Base-by-base conservation (phyloP, 2,329 filamentous ascomycete genomes). In the Rasamsonia emersonii region DNA sequence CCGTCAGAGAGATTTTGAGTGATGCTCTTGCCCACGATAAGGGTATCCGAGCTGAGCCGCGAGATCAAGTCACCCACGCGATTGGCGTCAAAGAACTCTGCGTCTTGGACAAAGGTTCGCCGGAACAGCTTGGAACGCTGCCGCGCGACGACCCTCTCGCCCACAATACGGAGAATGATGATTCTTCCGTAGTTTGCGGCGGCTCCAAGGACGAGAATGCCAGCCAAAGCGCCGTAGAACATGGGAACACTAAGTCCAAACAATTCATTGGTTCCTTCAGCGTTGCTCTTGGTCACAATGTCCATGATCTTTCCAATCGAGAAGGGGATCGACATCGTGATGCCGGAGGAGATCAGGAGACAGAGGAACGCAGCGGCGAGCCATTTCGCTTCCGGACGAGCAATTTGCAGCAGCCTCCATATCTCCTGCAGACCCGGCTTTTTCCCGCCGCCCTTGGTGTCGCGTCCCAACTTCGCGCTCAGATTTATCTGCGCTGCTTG, bases 71-170 rank as follows among this genome's bases (percentile, higher is more conserved):
- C 91, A 56, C 91, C 91, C 16, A 95, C 88, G 16, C 91, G 76
- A 62, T 98, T 98, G 23, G 91, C 91, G 55, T 98, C 91, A 53
- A 98, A 98, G 65, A 98, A 98, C 52, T 96, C 91, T 37, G 91
- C 91, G 58, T 98, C 91, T 58, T 98, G 91, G n/a, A 91, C 73
- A 47, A 93, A 93, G 0, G 91, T 98, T 42, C 82, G 77, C 43
- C 86, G 77, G 64, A 93, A 98, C 3, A 98, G 75, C 53, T 86
- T 82, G 10, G 88, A 89, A 39, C 91, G 77, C 34, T 98, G 70
- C 45, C 89, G 77, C 8, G 89, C 81, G 33, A 98, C 91, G 37
- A 98, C 91, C 24, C 91, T 75, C 61, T 98, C 91, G 41, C 91
- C 93, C 5, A 98, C 85, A 40, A 96, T 91, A 16, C 91, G 78